Base-by-base conservation (phyloP, 2,329 filamentous ascomycete species). In the Purpureocillium lavendulum region DNA sequence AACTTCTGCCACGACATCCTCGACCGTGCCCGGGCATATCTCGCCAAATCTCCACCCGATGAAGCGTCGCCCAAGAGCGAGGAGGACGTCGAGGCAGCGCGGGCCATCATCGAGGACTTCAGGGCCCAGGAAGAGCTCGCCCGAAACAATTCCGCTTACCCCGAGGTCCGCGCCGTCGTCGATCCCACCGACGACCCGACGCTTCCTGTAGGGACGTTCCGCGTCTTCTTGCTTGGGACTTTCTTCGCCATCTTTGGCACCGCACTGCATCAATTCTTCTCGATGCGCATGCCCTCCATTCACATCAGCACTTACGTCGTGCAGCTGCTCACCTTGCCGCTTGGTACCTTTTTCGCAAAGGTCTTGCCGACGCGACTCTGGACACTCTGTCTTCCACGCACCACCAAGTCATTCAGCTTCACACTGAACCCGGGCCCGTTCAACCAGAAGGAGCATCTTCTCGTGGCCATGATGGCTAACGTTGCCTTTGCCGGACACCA, bases 391-490 rank as follows among this genome's bases (percentile, higher is more conserved):
- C 21, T 26, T 10, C 21, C 21, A 6, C 21, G 21, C 21, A 26
- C 21, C 6, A 10, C 21, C 21, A 26, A 26, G 21, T 26, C 21
- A 5, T 45, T 51, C 7, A 8, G 31, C 1, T 61, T 66, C 16
- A 58, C 50, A 0, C 46, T 62, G 6, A 74, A 73, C 40, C 69
- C 70, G 0, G 69, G 70, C 0, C 63, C 63, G 0, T 76, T 76
- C 49, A 70, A 62, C 41, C 66, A 67, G 41, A 77, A 76, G 46
- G 71, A 77, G 47, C 71, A 76, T 47, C 64, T 72, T 48, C 52
- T 76, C 4, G 67, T 75, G 35, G 66, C 66, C n/a, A 68, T 73
- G 43, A 73, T 73, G 68, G 70, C 77, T 26, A 77, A 77, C 50
- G 69, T 70, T 0, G 61, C 64, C 1, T 66, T 60, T 35, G 46